Evolutionary conservation across 768 basidiomycete species (phyloP).

Genomic region (Leccinellum luteum): DNA sequence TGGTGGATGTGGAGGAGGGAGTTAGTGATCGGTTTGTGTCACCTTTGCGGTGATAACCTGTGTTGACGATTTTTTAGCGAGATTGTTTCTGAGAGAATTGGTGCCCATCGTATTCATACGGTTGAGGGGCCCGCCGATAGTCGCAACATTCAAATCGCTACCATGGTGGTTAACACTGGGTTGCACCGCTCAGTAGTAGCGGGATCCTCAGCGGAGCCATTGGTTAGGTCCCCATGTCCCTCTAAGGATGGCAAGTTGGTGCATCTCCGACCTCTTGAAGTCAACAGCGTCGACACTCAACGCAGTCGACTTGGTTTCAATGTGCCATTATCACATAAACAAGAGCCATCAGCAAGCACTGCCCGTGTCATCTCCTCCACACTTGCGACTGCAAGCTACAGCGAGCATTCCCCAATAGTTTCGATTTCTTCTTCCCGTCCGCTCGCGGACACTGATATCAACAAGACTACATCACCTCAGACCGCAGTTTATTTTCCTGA

Average conservation of each 20-base stretch:
- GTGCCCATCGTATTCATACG: background rate
- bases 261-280: background rate
- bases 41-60: background rate
- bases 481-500: background rate
- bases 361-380: background rate
- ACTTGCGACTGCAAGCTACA: background rate
- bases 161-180: background rate
- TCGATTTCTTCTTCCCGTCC: background rate
- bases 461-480: background rate
- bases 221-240: background rate
- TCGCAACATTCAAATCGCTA: background rate
- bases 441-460: background rate
- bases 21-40: conserved; percentile 10
- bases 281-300: background rate
- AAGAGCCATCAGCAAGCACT: background rate
- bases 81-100: background rate
- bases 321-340: background rate
- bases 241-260: background rate
- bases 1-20: background rate
- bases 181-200: background rate
- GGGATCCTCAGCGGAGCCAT: background rate
- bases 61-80: conserved; percentile 10
- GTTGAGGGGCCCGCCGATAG: background rate
- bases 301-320: background rate
- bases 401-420: background rate